Evolutionary conservation across 306 rosid genomes (phyloP).

Genomic region (Cucumis melo): DNA sequence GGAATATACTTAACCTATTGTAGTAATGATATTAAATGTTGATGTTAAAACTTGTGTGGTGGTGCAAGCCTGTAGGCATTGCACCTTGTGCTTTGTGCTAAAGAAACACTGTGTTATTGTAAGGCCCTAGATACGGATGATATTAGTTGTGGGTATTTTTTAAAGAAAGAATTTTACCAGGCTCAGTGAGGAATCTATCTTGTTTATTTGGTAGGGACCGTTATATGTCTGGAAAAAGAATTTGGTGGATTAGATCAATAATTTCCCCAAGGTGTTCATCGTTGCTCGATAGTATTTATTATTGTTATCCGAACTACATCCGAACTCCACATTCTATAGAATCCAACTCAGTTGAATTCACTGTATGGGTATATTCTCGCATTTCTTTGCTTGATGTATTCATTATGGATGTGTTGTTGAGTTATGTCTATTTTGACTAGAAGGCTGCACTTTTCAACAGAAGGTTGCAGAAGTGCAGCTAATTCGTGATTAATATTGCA

Average conservation of each 20-base stretch:
- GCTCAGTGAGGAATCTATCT: neutral
- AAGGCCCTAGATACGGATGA: too few species aligned
- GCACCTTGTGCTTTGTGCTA: too few species aligned
- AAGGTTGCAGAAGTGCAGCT: neutral
- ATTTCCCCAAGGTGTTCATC: constrained; percentile 32
- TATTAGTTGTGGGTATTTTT: too few species aligned
- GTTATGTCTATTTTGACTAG: neutral
- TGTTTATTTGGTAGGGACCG: neutral
- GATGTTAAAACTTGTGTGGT: too few species aligned
- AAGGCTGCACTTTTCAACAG: neutral
- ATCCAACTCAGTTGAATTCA: neutral
- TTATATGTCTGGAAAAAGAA: neutral
- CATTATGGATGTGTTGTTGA: neutral
- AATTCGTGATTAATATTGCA: neutral
- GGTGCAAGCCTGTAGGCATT: too few species aligned
- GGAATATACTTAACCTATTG: too few species aligned
- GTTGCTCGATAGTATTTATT: constrained; percentile 26
- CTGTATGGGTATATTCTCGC: neutral
- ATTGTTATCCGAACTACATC: constrained; percentile 42
- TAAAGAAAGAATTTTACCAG: neutral
- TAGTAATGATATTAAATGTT: too few species aligned
- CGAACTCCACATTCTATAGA: constrained; percentile 15
- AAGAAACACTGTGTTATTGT: too few species aligned
- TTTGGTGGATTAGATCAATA: neutral
- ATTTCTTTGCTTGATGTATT: neutral